Base-by-base conservation (phyloP, 768 basidiomycete species). In the Trametes cinnabarina region DNA sequence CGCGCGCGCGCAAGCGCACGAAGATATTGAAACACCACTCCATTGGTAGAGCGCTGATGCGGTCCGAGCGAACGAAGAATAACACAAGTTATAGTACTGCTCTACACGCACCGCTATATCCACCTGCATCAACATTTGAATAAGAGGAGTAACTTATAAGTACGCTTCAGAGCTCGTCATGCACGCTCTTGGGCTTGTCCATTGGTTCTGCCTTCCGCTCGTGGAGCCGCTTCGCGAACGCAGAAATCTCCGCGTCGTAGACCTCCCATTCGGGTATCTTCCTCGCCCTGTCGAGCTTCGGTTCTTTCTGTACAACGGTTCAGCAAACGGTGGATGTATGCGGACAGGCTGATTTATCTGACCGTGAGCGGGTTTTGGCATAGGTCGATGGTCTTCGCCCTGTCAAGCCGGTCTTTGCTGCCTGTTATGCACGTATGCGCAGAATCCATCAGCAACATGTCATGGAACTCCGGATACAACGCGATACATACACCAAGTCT, bases 191-290 rank as follows among this genome's bases (percentile, higher is more conserved):
- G n/a, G 15, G 44, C 25, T 23, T 46, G 23, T 46, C 44, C 25
- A 12, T 6, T 32, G 30, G 30, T 7, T 32, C 12, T 15, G 12
- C 44, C 37, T 6, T 23, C 79, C 12, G 85, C 78, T 2, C 88
- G 86, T 32, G 30, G 43, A 96, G 77, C 51, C 83, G 78, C 23
- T 83, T 80, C 0, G 90, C 87, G 60, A 99, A 92, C 25, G 74
- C 79, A 2, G 95, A 88, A 50, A 98, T 94, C 72, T 99, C 94
- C 5, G 76, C 68, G 70, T 99, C 96, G 68, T 98, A 98, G 47
- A 83, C 83, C 61, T 96, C 94, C 97, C 97, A 99, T 69, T 98
- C 97, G 0, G 97, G 96, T 51, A 98, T 97, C 66, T 94, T 86
- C 35, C 95, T 84, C 3, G 97, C 97, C 22, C 97, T 85, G 3